Percentiles rank a stretch among this genome's conserved stretches.
Evolutionary conservation across 2,329 filamentous ascomycete genomes (phyloP).

Genomic region (Aspergillus phoenicis): DNA sequence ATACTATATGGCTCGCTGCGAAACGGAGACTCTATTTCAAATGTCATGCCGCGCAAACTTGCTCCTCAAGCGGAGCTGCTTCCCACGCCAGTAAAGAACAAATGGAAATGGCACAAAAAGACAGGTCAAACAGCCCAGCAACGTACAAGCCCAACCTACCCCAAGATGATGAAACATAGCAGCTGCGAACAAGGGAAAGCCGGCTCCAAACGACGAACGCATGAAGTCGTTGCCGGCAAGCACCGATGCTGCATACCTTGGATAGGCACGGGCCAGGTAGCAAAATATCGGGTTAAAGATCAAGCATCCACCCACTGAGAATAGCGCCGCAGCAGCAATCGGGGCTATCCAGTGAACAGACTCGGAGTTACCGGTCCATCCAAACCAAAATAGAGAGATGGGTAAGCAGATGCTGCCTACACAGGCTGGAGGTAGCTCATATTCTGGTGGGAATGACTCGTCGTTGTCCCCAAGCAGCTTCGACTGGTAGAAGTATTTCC

Average conservation of each 20-base stretch:
- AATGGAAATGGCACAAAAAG: conserved; percentile 45
- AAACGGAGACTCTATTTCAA: no score
- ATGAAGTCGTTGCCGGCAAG: conserved; percentile 75
- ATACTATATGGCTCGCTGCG: no score
- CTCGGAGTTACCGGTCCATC: conserved; percentile 61
- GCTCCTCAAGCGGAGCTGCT: conserved; percentile 23
- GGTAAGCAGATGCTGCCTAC: conserved; percentile 62
- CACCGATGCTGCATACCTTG: conserved; percentile 69
- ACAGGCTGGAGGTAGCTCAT: conserved; percentile 63
- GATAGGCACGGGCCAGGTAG: conserved; percentile 73
- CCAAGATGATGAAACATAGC: conserved; percentile 39
- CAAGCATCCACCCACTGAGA: conserved; percentile 70
- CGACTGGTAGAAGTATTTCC: conserved; percentile 25
- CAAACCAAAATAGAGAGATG: conserved; percentile 68
- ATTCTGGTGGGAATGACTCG: conserved; percentile 33
- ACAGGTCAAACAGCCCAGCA: conserved; percentile 32
- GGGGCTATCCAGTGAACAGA: conserved; percentile 66
- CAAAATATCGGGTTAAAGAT: conserved; percentile 74
- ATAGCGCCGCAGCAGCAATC: conserved; percentile 64
- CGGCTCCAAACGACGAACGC: conserved; percentile 57
- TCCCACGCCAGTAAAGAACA: conserved; percentile 25
- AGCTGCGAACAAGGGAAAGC: conserved; percentile 35
- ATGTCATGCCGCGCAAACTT: conserved; percentile 23
- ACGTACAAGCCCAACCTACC: conserved; percentile 33
- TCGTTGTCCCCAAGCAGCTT: conserved; percentile 14